A percentile compares a stretch with the other conserved stretches of the same genome.
Conservation (phyloP, 2,329 filamentous ascomycete genomes). For the Trichophyton verrucosum region DNA sequence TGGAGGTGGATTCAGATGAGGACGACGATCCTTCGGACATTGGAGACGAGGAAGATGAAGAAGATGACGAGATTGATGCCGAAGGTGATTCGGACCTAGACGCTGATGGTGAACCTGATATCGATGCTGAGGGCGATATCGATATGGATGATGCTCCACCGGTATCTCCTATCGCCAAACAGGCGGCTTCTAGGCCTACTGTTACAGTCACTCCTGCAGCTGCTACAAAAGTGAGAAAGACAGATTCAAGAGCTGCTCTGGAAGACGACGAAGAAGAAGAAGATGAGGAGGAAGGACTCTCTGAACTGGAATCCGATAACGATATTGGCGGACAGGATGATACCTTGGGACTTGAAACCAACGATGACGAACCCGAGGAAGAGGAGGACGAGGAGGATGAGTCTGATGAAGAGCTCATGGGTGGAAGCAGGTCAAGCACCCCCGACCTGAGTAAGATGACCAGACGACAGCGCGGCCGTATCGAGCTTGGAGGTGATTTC, state of each 20-base stretch:
- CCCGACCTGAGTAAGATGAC: conserved; percentile 56
- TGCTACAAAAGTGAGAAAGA: conserved; percentile 29
- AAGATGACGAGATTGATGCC: conserved; percentile 28
- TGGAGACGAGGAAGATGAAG: conserved; percentile 32
- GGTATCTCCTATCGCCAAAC: conserved; percentile 26
- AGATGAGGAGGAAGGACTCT: conserved; percentile 39
- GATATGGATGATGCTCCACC: conserved; percentile 37
- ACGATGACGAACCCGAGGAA: conserved; percentile 30
- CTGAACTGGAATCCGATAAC: conserved; percentile 35
- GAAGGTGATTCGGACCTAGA: conserved; percentile 22
- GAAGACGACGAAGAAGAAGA: conserved; percentile 37
- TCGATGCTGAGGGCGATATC: conserved; percentile 24
- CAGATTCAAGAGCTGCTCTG: conserved; percentile 38
- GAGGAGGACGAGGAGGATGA: conserved; percentile 32
- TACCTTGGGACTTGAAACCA: conserved; percentile 26
- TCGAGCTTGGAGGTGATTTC: conserved; percentile 42
- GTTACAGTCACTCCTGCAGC: conserved; percentile 26
- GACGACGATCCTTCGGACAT: conserved; percentile 36
- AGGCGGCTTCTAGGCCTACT: conserved; percentile 25
- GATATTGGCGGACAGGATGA: conserved; percentile 27
- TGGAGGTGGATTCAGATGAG: conserved; percentile 33
- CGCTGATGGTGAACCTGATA: conserved; percentile 21
- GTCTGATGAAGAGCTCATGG: conserved; percentile 34
- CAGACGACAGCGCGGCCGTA: conserved; percentile 51
- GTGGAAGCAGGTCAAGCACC: conserved; percentile 44